Evolutionary conservation across 768 basidiomycete genomes (phyloP).

Genomic region (Boletellus sp.): DNA sequence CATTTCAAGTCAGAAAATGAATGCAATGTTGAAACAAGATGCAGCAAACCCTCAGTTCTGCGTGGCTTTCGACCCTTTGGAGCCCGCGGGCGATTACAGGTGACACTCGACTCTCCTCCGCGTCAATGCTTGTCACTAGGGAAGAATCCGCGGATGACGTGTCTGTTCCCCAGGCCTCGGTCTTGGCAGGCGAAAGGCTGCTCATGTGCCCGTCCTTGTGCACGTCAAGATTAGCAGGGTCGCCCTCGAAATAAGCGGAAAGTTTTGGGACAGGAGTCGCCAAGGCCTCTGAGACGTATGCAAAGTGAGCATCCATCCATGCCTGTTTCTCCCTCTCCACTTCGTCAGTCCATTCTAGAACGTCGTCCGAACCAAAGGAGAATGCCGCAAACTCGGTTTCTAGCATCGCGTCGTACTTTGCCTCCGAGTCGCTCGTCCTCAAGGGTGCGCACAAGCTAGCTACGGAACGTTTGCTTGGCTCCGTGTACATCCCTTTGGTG

Average conservation of each 20-base stretch:
- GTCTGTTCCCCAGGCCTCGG: neutral
- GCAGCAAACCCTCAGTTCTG: conserved; percentile 4
- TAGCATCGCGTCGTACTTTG: conserved; percentile 8
- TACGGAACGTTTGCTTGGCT: neutral
- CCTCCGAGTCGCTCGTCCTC: neutral
- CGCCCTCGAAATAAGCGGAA: conserved; percentile 2
- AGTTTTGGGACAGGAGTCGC: conserved; percentile 7
- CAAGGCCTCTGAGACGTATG: conserved; percentile 8
- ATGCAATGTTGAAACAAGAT: neutral
- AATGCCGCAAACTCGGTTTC: conserved; percentile 10
- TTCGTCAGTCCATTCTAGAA: conserved; percentile 15
- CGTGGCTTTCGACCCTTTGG: conserved; percentile 1
- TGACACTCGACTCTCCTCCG: conserved; percentile 3
- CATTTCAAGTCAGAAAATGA: neutral
- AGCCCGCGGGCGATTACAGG: neutral
- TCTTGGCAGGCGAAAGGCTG: conserved; percentile 4
- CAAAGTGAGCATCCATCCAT: conserved; percentile 13
- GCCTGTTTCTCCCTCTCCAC: conserved; percentile 10
- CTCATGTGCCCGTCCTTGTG: neutral
- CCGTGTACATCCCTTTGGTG: neutral
- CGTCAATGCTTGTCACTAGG: conserved; percentile 1
- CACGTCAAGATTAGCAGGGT: neutral
- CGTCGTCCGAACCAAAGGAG: conserved; percentile 6
- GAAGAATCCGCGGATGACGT: conserved; percentile 9
- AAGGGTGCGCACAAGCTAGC: neutral